Conservation (phyloP, 2,329 filamentous ascomycete genomes). For the Fusarium goolgardi region DNA sequence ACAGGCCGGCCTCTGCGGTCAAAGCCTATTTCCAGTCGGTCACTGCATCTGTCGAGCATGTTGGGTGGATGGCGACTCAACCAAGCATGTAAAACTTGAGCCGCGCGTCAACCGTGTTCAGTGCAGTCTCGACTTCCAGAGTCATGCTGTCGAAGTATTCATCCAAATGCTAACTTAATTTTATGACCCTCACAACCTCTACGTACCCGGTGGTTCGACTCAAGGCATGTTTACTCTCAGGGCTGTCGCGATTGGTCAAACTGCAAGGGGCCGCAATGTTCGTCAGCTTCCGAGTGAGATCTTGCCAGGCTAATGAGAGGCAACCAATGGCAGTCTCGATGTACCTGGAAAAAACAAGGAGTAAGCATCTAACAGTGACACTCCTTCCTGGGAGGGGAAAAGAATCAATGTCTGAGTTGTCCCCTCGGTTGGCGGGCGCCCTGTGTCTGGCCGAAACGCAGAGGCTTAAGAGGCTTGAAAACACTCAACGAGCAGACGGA, state of each 20-base stretch:
- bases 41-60: background rate
- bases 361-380: constrained; percentile 13
- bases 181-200: constrained; percentile 10
- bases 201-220: constrained; percentile 32
- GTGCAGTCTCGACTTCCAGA: constrained; percentile 12
- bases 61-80: constrained; percentile 14
- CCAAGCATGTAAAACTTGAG: background rate
- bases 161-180: constrained; percentile 11
- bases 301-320: constrained; percentile 41
- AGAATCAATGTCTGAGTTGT: constrained; percentile 35
- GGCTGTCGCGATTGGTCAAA: constrained; percentile 39
- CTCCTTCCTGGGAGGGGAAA: constrained; percentile 18
- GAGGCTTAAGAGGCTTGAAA: constrained; percentile 33
- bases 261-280: constrained; percentile 43
- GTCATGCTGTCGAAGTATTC: constrained; percentile 14
- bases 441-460: constrained; percentile 36
- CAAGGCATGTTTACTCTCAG: constrained; percentile 30
- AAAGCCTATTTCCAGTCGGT: constrained; percentile 9
- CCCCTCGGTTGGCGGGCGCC: constrained; percentile 19
- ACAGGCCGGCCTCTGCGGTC: constrained; percentile 1
- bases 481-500: constrained; percentile 17
- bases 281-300: constrained; percentile 40
- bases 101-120: constrained; percentile 6
- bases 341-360: constrained; percentile 35
- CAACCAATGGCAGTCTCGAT: constrained; percentile 45